Evolutionary conservation across 331 rosid species (phyloP).

Genomic region (Spiraea crenata): DNA sequence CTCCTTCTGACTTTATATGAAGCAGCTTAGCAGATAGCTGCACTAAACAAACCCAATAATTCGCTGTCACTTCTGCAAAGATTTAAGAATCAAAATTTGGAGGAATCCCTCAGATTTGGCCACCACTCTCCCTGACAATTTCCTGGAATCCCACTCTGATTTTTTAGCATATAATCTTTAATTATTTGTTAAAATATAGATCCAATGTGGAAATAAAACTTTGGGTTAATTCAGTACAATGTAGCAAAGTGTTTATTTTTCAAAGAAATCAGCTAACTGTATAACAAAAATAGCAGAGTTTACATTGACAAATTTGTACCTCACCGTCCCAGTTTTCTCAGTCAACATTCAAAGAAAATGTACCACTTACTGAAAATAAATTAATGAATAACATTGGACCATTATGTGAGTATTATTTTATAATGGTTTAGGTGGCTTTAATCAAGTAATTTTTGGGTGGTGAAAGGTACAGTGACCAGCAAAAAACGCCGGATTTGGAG

Average conservation of each 20-base stretch:
- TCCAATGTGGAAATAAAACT: slow-evolving; percentile 8
- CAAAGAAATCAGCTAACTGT: not conserved
- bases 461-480: slow-evolving; percentile 20
- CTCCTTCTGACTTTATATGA: slow-evolving; percentile 14
- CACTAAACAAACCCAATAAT: slow-evolving; percentile 35
- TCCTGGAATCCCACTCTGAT: slow-evolving; percentile 38
- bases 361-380: not conserved
- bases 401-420: slow-evolving; percentile 6
- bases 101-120: slow-evolving; percentile 42
- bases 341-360: slow-evolving; percentile 21
- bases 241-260: not conserved
- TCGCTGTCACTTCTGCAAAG: slow-evolving; percentile 42
- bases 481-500: slow-evolving; percentile 45
- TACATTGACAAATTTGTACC: slow-evolving; percentile 18
- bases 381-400: slow-evolving; percentile 5
- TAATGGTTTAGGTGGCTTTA: not conserved
- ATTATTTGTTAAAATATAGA: not conserved
- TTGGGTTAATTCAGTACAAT: not conserved
- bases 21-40: slow-evolving; percentile 19
- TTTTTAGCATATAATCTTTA: slow-evolving; percentile 22
- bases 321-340: slow-evolving; percentile 5
- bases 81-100: slow-evolving; percentile 30
- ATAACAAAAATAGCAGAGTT: slow-evolving; percentile 20
- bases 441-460: not conserved
- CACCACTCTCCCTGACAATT: slow-evolving; percentile 45